phyloP scores from a whole-genome alignment of 2,329 filamentous ascomycete genomes.

The Clarireedia hainanense region DNA sequence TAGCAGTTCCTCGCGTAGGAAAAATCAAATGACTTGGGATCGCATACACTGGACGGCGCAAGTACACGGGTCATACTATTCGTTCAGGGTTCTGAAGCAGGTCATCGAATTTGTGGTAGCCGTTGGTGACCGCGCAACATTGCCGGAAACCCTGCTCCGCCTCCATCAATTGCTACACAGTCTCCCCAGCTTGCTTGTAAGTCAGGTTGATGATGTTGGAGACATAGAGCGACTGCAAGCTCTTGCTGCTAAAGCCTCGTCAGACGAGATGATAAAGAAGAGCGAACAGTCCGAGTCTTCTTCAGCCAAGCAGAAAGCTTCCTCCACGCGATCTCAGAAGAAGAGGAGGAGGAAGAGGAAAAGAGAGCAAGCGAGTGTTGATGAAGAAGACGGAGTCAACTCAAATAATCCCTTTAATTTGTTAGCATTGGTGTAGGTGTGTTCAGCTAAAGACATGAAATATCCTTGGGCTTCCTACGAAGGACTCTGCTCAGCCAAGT shows the following conservation, averaged over 20 bases:
- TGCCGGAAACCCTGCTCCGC: conserved; percentile 9
- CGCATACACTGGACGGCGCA: conserved; percentile 27
- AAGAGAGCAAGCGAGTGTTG: neutral
- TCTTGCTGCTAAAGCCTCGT: neutral
- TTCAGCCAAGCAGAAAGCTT: neutral
- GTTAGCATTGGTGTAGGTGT: neutral
- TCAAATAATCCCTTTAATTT: conserved; percentile 5
- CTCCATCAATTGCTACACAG: conserved; percentile 15
- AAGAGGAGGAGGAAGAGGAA: conserved; percentile 22
- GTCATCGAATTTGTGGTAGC: conserved; percentile 18
- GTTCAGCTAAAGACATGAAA: neutral
- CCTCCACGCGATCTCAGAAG: conserved; percentile 13
- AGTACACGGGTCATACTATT: conserved; percentile 28
- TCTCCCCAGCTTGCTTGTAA: conserved; percentile 13
- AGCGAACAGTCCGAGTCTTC: neutral
- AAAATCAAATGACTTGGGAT: conserved; percentile 22
- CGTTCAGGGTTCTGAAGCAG: conserved; percentile 28
- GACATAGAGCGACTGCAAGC: neutral
- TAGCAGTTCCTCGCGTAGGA: neutral
- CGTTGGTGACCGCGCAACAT: neutral
- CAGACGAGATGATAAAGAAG: neutral
- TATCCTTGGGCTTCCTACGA: neutral
- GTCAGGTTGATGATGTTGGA: neutral
- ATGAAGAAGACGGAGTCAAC: neutral
- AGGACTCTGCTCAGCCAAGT: no score